Conservation (phyloP, 2,329 filamentous ascomycete species). For the Plenodomus lindquistii region DNA sequence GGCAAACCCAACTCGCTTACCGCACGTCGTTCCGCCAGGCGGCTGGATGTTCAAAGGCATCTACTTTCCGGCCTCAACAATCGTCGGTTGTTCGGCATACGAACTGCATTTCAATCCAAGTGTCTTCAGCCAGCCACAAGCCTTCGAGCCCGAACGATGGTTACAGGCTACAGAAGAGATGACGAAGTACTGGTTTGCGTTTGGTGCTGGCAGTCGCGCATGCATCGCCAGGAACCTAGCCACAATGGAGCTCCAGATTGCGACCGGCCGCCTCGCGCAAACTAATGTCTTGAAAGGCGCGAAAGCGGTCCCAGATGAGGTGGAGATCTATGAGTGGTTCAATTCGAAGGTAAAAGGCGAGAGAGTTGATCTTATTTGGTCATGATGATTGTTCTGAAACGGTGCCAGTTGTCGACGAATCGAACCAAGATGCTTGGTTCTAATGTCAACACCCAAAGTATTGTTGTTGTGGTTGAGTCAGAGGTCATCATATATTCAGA, state of each 20-base stretch:
- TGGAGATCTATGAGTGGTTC: constrained; percentile 62
- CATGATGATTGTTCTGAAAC: not conserved
- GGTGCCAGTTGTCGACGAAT: not conserved
- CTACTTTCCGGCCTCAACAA: constrained; percentile 26
- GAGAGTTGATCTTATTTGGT: constrained; percentile 47
- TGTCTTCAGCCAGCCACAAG: constrained; percentile 20
- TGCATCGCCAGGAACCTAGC: constrained; percentile 40
- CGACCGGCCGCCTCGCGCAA: constrained; percentile 48
- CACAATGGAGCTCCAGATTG: constrained; percentile 31
- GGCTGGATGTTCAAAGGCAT: constrained; percentile 33
- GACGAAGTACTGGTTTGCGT: constrained; percentile 41
- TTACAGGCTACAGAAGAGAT: constrained; percentile 26
- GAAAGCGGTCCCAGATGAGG: constrained; percentile 43
- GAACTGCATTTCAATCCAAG: constrained; percentile 29
- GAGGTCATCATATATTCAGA: no score
- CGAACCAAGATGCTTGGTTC: no score
- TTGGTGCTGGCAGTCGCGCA: constrained; percentile 35
- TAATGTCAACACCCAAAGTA: no score
- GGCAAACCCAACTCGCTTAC: constrained; percentile 38
- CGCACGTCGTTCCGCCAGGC: constrained; percentile 30
- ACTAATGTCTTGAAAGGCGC: constrained; percentile 53
- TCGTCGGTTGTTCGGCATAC: constrained; percentile 36
- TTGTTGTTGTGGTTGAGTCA: no score
- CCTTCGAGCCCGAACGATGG: constrained; percentile 42
- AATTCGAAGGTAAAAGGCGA: constrained; percentile 57